Conservation (phyloP, 2,329 filamentous ascomycete species). For the Fusarium bactridioides region DNA sequence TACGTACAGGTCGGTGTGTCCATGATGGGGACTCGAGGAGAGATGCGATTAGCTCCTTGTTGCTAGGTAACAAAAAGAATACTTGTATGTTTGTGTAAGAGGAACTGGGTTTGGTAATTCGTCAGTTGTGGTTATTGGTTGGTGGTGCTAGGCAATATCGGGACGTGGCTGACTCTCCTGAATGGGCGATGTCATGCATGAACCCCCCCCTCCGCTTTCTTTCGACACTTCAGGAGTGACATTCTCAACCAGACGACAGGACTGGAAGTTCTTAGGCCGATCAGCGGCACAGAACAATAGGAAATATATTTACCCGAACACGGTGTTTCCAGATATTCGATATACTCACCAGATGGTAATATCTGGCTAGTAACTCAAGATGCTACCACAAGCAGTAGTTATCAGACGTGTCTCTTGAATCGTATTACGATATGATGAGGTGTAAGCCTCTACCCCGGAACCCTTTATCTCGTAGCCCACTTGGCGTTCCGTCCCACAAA, state of each 20-base stretch:
- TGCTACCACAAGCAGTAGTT: neutral
- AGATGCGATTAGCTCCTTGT: neutral
- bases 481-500: constrained; percentile 34
- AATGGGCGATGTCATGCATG: constrained; percentile 42
- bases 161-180: constrained; percentile 14
- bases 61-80: constrained; percentile 3
- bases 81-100: constrained; percentile 9
- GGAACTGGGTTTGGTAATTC: constrained; percentile 12
- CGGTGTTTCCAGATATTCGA: neutral
- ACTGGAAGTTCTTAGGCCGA: constrained; percentile 10
- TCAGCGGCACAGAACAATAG: constrained; percentile 11
- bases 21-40: constrained; percentile 1
- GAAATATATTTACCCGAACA: neutral
- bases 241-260: constrained; percentile 15
- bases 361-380: neutral
- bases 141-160: constrained; percentile 9
- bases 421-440: constrained; percentile 29
- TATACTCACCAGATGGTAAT: neutral
- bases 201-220: constrained; percentile 27
- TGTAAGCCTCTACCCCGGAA: constrained; percentile 17
- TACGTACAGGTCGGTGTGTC: neutral
- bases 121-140: constrained; percentile 34
- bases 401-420: neutral
- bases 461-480: constrained; percentile 39
- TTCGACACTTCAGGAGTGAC: constrained; percentile 8